Base-by-base conservation (phyloP, 257 asterid species). In the Oldenlandia corymbosa region DNA sequence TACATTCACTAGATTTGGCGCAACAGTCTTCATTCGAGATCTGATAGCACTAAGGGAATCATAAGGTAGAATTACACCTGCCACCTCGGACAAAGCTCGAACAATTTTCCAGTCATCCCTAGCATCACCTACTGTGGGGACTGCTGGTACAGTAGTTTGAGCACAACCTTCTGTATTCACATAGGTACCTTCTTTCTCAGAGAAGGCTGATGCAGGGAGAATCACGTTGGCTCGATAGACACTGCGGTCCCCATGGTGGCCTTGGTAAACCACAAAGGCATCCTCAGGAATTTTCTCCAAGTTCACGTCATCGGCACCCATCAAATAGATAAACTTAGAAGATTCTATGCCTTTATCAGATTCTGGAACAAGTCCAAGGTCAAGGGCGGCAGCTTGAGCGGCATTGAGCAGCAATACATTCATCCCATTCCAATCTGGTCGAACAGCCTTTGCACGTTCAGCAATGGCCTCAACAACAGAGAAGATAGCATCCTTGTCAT, bases 361-460 rank as follows among this genome's bases (percentile, higher is more conserved):
- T 81, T 93, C 87, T 4, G 94, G 91, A 5, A 92, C 84, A 13
- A 93, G 99, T 17, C 99, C 99, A 11, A 93, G 96, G 81, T 93
- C 99, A 57, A 93, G 88, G 27, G 99, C 88, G 4, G 99, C 99
- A 56, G 99, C 95, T 79, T 93, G 99, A 68, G 96, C 91, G 36
- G 96, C 99, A 60, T 84, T 90, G 17, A 84, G 80, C 51, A 93
- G 85, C 79, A 93, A 65, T 5, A 84, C 82, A 18, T 93, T 93
- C 76, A 90, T 73, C 10, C 96, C 96, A 1, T 89, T 92, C 97
- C 97, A 90, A 36, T 85, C 97, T 1, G 96, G 91, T 32, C 91
- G 74, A 17, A 89, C 81, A 17, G 84, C 95, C 36, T 90, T 90
- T 32, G 73, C 65, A 8, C 79, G 83, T 68, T 80, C 85, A 2